Evolutionary conservation across 768 basidiomycete genomes (phyloP).

Genomic region (Rhodocollybia butyracea): DNA sequence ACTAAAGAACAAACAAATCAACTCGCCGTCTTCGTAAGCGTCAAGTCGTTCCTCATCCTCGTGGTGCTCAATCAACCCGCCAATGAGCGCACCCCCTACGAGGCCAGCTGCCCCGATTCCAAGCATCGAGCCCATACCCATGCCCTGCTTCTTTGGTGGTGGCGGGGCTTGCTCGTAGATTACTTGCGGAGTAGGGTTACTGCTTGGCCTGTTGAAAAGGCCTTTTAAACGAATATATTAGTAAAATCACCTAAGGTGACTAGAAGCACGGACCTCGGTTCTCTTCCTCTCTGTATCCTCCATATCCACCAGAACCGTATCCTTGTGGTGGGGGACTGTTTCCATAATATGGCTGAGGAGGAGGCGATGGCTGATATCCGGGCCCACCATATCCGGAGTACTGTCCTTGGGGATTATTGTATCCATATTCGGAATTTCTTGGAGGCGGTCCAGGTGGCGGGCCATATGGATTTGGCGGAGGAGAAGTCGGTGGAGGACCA

Average conservation of each 20-base stretch:
- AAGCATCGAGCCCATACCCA: conserved; percentile 46
- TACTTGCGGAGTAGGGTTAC: conserved; percentile 29
- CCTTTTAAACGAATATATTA: conserved; percentile 16
- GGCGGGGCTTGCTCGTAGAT: conserved; percentile 30
- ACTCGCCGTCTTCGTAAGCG: conserved; percentile 10
- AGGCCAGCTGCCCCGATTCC: conserved; percentile 53
- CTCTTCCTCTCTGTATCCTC: conserved; percentile 14
- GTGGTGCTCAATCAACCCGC: conserved; percentile 42
- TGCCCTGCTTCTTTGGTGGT: conserved; percentile 42
- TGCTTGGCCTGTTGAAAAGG: conserved; percentile 27
- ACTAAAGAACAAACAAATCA: not conserved
- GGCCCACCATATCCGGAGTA: conserved; percentile 22
- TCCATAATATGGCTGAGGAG: conserved; percentile 21
- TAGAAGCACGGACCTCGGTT: conserved; percentile 18
- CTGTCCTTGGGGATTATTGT: conserved; percentile 25
- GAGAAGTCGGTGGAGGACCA: conserved; percentile 39
- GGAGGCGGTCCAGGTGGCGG: conserved; percentile 25
- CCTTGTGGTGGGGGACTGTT: conserved; percentile 17
- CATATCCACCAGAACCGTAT: conserved; percentile 14
- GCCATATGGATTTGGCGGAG: conserved; percentile 36
- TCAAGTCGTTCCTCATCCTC: conserved; percentile 4
- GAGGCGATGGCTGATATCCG: conserved; percentile 22
- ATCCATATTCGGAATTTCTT: conserved; percentile 20
- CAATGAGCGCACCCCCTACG: conserved; percentile 59
- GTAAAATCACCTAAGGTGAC: not conserved